Evolutionary conservation across 2,329 filamentous ascomycete genomes (phyloP), one percentile per base, ranked within the genome.

Genomic region (Ilyonectria destructans): DNA sequence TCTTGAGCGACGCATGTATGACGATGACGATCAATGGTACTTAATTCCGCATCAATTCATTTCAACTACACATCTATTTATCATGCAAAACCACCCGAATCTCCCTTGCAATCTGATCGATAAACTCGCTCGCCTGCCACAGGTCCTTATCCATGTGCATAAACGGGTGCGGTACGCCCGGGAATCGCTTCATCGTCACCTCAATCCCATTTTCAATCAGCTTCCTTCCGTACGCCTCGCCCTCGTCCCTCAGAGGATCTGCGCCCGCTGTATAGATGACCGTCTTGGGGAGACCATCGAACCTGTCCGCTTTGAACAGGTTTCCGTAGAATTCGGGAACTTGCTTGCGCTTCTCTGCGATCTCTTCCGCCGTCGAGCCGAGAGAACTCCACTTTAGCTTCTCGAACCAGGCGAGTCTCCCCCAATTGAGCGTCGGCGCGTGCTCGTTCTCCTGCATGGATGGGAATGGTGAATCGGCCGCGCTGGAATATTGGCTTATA

Each of bases 221-320:
- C 70, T 81, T 79, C 69, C 75, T 73, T 0, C 78, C 85, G 67
- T 87, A 87, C 0, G 81, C 81, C 75, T 87, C 85, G 2, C 84
- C 85, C 70, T 87, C 85, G 70, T 87, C 85, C 2, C 85, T 78
- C 60, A 87, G 70, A 2, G 84, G 83, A 69, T 86, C 85, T 37
- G 81, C 82, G 0, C 81, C 81, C 1, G 83, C 83, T 7, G 83
- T 84, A 71, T 80, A 83, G 45, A 84, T 80, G 29, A 84, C 77
- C 1, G 82, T 84, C 61, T 76, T 79, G 23, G 80, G 67, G 12
- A 85, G 71, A n/a, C 75, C 64, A 3, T 55, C 65, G 40, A 80
- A 82, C 66, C 77, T 70, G 2, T 79, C 77, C 1, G 82, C 82
- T 12, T 74, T 67, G 58, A 84, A 74, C 13, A 82, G 71, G 71